phyloP scores from a whole-genome alignment of 1,284 basidiomycete species.

The Trametes versicolor region DNA sequence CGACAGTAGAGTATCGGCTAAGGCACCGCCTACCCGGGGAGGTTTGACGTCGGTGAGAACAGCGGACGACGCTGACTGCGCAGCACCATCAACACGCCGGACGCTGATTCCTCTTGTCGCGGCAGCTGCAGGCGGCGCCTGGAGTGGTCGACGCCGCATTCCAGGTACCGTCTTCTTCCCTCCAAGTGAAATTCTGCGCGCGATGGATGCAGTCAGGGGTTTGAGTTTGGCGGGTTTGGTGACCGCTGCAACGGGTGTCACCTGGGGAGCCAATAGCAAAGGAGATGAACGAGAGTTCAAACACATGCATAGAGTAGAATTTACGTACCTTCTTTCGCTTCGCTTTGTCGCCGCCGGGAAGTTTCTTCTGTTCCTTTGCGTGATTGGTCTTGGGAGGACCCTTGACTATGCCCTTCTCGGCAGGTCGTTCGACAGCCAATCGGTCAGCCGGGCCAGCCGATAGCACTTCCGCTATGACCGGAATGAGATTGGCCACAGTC shows the following conservation, averaged over 20 bases:
- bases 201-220: constrained; percentile 27
- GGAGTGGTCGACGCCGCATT: constrained; percentile 22
- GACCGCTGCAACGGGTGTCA: constrained; percentile 27
- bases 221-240: constrained; percentile 36
- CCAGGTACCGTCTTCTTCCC: constrained; percentile 26
- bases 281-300: constrained; percentile 7
- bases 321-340: constrained; percentile 30
- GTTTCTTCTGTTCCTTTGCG: constrained; percentile 22
- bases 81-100: constrained; percentile 7
- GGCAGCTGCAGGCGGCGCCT: constrained; percentile 4
- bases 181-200: constrained; percentile 26
- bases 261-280: constrained; percentile 23
- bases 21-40: constrained; percentile 23
- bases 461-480: constrained; percentile 16
- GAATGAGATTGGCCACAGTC: background rate
- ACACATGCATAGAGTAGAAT: constrained; percentile 13
- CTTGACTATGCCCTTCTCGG: constrained; percentile 31
- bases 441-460: background rate
- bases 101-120: constrained; percentile 6
- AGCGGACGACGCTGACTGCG: constrained; percentile 9
- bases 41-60: constrained; percentile 21
- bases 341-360: constrained; percentile 27
- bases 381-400: constrained; percentile 13
- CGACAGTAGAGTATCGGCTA: constrained; percentile 40
- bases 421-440: constrained; percentile 6